Evolutionary conservation across 2,329 filamentous ascomycete species (phyloP), one percentile per base, ranked within the genome.

Genomic region (Chaetomiaceae sp.): DNA sequence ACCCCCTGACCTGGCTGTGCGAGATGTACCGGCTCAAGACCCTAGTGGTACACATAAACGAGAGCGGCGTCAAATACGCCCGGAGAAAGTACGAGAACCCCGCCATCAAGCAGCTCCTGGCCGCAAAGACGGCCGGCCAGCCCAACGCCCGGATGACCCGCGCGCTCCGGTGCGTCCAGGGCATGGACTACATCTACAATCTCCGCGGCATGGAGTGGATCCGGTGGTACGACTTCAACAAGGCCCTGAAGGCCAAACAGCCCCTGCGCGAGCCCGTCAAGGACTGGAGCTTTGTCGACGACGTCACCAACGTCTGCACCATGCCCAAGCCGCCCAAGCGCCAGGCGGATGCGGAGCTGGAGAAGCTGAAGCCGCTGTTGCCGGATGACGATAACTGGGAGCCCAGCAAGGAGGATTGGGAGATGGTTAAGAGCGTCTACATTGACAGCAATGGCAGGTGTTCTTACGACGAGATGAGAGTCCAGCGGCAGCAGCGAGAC

Each of bases 191-290:
- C 23, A 37, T 80, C 3, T 62, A 68, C 12, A 63, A 68, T 22
- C 70, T 80, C 4, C 71, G 77, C 1, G 77, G 76, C 0, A 57
- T 80, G 40, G 53, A 63, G 1, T 63, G 62, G n/a, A 53, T 77
- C 0, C 64, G 68, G 0, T 72, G 78, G 48, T 73, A 71, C 52
- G 74, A 79, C 51, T 65, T 69, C 2, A 60, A 70, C 19, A 54
- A 59, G 12, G 54, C 58, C 1, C 14, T 40, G 1, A 17, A 49
- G 2, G 2, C 50, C 3, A 57, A 59, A 1, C 33, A 27, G 6
- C 59, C 36, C 1, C 23, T 49, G 3, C 52, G 58, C 1, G 23
- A 34, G 6, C n/a, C 20, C 0, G 65, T 73, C 3, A 54, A 63
- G 0, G 71, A 74, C 20, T 67, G 62, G 63, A 64, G 63, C 0